These are phyloP conservation scores for Macrophomina phaseolina DNA, from an alignment of 2,329 filamentous ascomycete genomes.

Conservation along the genomic window DNA sequence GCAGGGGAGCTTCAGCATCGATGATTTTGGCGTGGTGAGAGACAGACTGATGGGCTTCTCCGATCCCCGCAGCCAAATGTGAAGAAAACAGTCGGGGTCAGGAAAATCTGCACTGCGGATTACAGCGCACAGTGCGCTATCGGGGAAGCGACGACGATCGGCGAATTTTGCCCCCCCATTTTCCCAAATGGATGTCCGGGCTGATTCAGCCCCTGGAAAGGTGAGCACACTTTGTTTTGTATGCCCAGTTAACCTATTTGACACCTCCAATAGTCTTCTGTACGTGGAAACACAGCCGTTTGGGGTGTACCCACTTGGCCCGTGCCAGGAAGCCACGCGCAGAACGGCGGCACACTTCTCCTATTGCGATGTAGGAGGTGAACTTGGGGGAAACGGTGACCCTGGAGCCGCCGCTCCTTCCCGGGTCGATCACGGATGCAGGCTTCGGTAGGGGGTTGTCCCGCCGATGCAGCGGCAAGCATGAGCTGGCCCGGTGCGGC, in stretches of 20 bases:
- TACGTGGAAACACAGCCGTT: slow-evolving; percentile 20
- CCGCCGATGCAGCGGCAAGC: background rate
- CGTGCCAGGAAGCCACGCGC: slow-evolving; percentile 17
- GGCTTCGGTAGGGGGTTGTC: slow-evolving; percentile 7
- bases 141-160: slow-evolving; percentile 20
- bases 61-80: slow-evolving; percentile 15
- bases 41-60: background rate
- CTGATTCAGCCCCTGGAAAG: slow-evolving; percentile 20
- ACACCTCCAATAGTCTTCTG: slow-evolving; percentile 22
- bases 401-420: slow-evolving; percentile 1
- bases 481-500: slow-evolving; percentile 4
- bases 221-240: slow-evolving; percentile 26
- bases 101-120: slow-evolving; percentile 18
- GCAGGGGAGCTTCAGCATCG: slow-evolving; percentile 4
- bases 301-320: slow-evolving; percentile 7
- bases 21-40: background rate
- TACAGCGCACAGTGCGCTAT: slow-evolving; percentile 23
- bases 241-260: slow-evolving; percentile 21
- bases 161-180: slow-evolving; percentile 21
- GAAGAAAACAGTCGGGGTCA: slow-evolving; percentile 10
- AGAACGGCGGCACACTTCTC: background rate
- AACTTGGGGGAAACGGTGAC: background rate
- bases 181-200: slow-evolving; percentile 8
- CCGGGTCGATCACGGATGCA: slow-evolving; percentile 14
- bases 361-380: slow-evolving; percentile 10